Percentiles rank a stretch among this genome's conserved stretches.
These are phyloP conservation scores for Aureobasidium sp. DNA, from an alignment of 2,329 filamentous ascomycete genomes.

Conservation along the genomic window DNA sequence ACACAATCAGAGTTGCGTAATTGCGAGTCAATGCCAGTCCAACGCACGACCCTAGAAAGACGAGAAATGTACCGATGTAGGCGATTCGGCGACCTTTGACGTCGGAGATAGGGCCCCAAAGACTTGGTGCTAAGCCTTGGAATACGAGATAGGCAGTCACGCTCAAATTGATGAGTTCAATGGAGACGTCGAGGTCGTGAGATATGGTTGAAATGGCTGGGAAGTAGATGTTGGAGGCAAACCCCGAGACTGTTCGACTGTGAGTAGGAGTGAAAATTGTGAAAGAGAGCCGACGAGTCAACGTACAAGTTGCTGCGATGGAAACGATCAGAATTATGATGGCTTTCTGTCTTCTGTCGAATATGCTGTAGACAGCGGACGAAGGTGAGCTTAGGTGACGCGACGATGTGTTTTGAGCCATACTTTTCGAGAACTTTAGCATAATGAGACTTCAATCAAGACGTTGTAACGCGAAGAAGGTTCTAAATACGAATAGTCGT, in stretches of 20 bases:
- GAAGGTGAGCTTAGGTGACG: too few species aligned
- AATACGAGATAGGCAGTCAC: not conserved
- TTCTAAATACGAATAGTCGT: too few species aligned
- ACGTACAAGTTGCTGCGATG: not conserved
- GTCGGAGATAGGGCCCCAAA: not conserved
- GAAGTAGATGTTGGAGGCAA: not conserved
- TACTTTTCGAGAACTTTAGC: not conserved
- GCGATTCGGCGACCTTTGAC: not conserved
- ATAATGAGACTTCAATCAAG: too few species aligned
- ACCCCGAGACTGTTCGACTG: not conserved
- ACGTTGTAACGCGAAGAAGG: not conserved
- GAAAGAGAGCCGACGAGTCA: not conserved
- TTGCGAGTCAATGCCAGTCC: slow-evolving; percentile 32
- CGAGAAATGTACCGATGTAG: not conserved
- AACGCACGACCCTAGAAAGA: slow-evolving; percentile 18
- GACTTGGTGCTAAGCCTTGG: not conserved
- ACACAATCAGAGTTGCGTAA: slow-evolving; percentile 32
- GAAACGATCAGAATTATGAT: not conserved
- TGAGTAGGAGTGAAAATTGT: not conserved
- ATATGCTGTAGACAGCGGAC: not conserved
- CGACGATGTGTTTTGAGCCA: not conserved
- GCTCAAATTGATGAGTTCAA: not conserved
- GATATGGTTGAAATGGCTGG: not conserved
- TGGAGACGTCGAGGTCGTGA: not conserved
- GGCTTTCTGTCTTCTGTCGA: not conserved